Evolutionary conservation across 108 stramenopile genomes (phyloP).

Genomic region (Nannochloropsis oceanica): DNA sequence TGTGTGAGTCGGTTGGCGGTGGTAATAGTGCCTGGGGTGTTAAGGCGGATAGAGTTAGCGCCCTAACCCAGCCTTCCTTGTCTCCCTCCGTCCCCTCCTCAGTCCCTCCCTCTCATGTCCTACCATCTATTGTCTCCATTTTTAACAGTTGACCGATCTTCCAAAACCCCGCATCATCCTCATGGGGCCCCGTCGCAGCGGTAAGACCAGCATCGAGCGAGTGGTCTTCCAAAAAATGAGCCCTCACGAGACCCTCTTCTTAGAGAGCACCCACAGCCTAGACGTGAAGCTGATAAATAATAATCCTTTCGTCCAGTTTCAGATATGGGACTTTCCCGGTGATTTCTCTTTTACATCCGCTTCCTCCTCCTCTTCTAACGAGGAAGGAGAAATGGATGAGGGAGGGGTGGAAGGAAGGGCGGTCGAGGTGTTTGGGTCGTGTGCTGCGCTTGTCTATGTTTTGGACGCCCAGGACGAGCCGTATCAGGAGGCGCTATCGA

Average conservation of each 20-base stretch:
- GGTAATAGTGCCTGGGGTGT: too few species aligned
- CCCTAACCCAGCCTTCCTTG: background rate
- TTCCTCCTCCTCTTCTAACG: background rate
- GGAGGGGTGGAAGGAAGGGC: background rate
- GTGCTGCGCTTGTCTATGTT: slow-evolving; percentile 37
- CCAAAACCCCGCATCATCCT: slow-evolving; percentile 65
- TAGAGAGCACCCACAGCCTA: slow-evolving; percentile 47
- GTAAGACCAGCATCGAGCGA: slow-evolving; percentile 47
- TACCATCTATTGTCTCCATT: background rate
- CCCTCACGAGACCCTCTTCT: slow-evolving; percentile 98
- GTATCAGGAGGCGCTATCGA: slow-evolving; percentile 17
- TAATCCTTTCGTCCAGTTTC: slow-evolving; percentile 82
- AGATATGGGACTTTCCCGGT: slow-evolving; percentile 96
- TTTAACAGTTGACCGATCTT: background rate
- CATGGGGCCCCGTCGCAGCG: slow-evolving; percentile 70
- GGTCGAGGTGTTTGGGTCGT: slow-evolving; percentile 11
- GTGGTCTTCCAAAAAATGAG: slow-evolving; percentile 99
- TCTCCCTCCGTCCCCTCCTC: background rate
- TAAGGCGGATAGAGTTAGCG: too few species aligned
- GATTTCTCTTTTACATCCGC: slow-evolving; percentile 41
- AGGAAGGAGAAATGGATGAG: background rate
- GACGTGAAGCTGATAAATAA: slow-evolving; percentile 43
- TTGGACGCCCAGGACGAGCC: slow-evolving; percentile 49
- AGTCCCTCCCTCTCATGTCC: background rate
- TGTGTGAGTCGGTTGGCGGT: too few species aligned